These are phyloP conservation scores for Aspergillus novoparasiticus DNA, from an alignment of 2,329 filamentous ascomycete genomes.

Conservation along the genomic window DNA sequence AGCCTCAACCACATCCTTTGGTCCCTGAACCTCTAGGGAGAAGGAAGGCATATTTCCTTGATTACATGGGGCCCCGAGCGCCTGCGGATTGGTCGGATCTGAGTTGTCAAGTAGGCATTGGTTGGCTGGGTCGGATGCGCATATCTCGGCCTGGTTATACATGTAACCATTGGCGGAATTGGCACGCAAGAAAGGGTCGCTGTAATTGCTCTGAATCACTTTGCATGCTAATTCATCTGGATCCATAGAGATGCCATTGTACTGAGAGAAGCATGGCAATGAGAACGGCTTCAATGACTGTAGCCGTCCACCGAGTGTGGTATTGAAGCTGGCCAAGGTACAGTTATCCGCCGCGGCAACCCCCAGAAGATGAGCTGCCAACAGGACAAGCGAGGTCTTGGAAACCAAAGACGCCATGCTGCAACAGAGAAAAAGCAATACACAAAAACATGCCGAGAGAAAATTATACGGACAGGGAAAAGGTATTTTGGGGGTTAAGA, in stretches of 20 bases:
- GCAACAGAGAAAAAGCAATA: not conserved
- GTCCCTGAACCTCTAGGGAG: slow-evolving; percentile 11
- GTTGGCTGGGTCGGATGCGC: slow-evolving; percentile 20
- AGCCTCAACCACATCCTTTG: slow-evolving; percentile 12
- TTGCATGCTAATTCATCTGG: slow-evolving; percentile 10
- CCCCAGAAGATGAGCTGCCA: slow-evolving; percentile 6
- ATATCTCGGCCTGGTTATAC: slow-evolving; percentile 25
- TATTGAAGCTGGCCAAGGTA: slow-evolving; percentile 11
- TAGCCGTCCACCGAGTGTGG: slow-evolving; percentile 11
- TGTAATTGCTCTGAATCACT: slow-evolving; percentile 14
- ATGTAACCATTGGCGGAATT: slow-evolving; percentile 24
- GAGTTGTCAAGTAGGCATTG: slow-evolving; percentile 21
- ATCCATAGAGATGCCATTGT: slow-evolving; percentile 10
- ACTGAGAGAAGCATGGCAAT: slow-evolving; percentile 15
- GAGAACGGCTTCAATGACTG: slow-evolving; percentile 13
- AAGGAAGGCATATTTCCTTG: slow-evolving; percentile 18
- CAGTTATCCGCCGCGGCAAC: slow-evolving; percentile 1
- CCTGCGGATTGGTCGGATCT: slow-evolving; percentile 14
- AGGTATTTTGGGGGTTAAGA: not conserved
- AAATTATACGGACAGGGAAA: not conserved
- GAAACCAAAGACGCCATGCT: slow-evolving; percentile 4
- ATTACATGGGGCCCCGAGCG: slow-evolving; percentile 6
- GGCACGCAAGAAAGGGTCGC: slow-evolving; percentile 18
- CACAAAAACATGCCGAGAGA: not conserved
- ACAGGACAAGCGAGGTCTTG: slow-evolving; percentile 2